These are phyloP conservation scores for Rhizophora mangle DNA, from an alignment of 345 rosid genomes.

Conservation along the genomic window DNA sequence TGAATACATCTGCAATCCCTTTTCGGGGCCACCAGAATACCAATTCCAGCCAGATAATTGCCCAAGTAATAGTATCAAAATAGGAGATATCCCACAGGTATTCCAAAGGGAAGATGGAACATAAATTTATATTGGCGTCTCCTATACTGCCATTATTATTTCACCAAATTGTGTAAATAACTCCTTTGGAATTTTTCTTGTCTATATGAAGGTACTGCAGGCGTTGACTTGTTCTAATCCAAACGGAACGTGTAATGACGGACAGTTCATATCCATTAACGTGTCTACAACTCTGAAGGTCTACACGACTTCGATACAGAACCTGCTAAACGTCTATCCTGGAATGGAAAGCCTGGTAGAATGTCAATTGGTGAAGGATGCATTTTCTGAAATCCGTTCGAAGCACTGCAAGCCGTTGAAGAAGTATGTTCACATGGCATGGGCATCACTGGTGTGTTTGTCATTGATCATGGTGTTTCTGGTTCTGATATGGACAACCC, in stretches of 20 bases:
- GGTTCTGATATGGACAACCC: constrained; percentile 39
- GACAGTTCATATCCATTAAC: constrained; percentile 36
- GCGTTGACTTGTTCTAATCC: constrained; percentile 41
- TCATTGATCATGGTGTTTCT: constrained; percentile 43
- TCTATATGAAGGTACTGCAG: constrained; percentile 29
- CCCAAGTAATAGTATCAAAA: constrained; percentile 43
- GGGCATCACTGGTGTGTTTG: constrained; percentile 49
- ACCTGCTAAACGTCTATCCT: constrained; percentile 50
- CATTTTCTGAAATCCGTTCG: constrained; percentile 47
- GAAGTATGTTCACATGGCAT: constrained; percentile 38
- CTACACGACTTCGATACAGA: constrained; percentile 52
- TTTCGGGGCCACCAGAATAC: constrained; percentile 58
- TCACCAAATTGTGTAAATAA: no score
- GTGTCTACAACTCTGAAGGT: constrained; percentile 36
- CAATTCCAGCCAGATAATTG: constrained; percentile 45
- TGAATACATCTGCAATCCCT: constrained; percentile 59
- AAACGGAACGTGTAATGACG: constrained; percentile 36
- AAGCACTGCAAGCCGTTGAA: constrained; percentile 55
- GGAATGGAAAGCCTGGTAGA: constrained; percentile 49
- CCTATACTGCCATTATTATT: no score
- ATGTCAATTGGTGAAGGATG: constrained; percentile 52
- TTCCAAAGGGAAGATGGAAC: not conserved
- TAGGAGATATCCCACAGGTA: constrained; percentile 60
- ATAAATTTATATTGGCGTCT: no score
- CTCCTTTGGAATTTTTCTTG: not conserved